Percentiles rank a stretch among this genome's conserved stretches.
Conservation (phyloP, 106 monocot species). For the Allium fistulosum region DNA sequence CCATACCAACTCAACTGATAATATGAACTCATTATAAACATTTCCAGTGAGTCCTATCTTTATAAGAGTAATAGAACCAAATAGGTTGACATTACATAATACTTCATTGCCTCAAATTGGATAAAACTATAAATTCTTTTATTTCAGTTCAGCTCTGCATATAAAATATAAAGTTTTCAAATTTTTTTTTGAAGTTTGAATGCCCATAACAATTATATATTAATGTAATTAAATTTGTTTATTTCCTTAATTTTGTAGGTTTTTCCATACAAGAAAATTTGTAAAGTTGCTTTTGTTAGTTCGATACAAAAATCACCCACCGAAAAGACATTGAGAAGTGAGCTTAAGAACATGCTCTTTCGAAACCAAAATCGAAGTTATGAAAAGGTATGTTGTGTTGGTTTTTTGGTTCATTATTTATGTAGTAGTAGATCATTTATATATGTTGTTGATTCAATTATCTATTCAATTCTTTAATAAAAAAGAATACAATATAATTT, state of each 20-base stretch:
- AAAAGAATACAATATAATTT: too few relatives aligned
- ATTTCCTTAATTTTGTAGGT: conserved; percentile 22
- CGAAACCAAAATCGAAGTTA: conserved; percentile 16
- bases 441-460: too few relatives aligned
- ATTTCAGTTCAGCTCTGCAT: not conserved
- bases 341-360: conserved; percentile 20
- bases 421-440: too few relatives aligned
- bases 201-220: not conserved
- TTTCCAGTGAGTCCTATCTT: too few relatives aligned
- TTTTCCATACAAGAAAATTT: conserved; percentile 52
- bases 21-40: too few relatives aligned
- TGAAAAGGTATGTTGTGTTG: conserved; percentile 1
- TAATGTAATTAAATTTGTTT: not conserved
- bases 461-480: too few relatives aligned
- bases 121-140: not conserved
- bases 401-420: too few relatives aligned
- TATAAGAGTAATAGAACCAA: too few relatives aligned
- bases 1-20: too few relatives aligned
- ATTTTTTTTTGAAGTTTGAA: too few relatives aligned
- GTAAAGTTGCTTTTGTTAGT: conserved; percentile 28
- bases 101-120: too few relatives aligned
- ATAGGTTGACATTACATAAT: too few relatives aligned
- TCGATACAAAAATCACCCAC: conserved; percentile 42
- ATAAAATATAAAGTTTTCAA: not conserved
- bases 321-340: conserved; percentile 39